Conservation (phyloP, 1,139 yeast genomes). For the Candida sojae region DNA sequence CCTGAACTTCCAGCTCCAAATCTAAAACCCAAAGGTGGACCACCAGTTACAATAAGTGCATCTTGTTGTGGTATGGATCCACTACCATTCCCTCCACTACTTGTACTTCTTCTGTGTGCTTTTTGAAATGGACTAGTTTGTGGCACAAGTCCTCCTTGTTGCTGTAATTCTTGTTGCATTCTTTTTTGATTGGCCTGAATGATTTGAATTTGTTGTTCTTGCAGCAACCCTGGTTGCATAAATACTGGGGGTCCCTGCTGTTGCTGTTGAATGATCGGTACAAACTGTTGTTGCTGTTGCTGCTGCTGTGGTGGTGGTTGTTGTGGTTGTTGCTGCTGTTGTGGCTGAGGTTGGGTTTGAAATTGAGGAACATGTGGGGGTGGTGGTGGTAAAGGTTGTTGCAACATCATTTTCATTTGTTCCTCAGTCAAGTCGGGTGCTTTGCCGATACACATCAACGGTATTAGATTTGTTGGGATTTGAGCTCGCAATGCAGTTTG, state of each 20-base stretch:
- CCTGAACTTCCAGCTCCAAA: slow-evolving; percentile 37
- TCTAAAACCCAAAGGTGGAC: slow-evolving; percentile 40
- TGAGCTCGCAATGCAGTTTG: slow-evolving; percentile 63
- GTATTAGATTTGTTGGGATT: slow-evolving; percentile 69
- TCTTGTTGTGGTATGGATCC: slow-evolving; percentile 14
- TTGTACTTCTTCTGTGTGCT: slow-evolving; percentile 8
- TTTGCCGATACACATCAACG: slow-evolving; percentile 53
- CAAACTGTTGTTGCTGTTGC: slow-evolving; percentile 6
- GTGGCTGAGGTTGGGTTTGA: slow-evolving; percentile 6
- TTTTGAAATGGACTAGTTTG: slow-evolving; percentile 5
- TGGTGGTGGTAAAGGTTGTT: slow-evolving; percentile 11
- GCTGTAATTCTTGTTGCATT: slow-evolving; percentile 8
- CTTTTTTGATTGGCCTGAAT: slow-evolving; percentile 7
- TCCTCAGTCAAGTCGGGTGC: slow-evolving; percentile 11
- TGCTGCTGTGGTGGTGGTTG: slow-evolving; percentile 7
- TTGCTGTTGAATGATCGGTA: slow-evolving; percentile 9
- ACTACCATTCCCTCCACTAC: slow-evolving; percentile 9
- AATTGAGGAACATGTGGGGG: slow-evolving; percentile 4
- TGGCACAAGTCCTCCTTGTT: not conserved
- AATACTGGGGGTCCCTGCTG: slow-evolving; percentile 7
- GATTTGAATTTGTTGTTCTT: slow-evolving; percentile 7
- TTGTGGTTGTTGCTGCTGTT: slow-evolving; percentile 11
- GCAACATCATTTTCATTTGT: slow-evolving; percentile 9
- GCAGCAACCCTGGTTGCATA: slow-evolving; percentile 5
- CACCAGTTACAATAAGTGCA: slow-evolving; percentile 26